These are phyloP conservation scores for Inga oerstediana DNA, from an alignment of 306 rosid genomes.

Conservation along the genomic window DNA sequence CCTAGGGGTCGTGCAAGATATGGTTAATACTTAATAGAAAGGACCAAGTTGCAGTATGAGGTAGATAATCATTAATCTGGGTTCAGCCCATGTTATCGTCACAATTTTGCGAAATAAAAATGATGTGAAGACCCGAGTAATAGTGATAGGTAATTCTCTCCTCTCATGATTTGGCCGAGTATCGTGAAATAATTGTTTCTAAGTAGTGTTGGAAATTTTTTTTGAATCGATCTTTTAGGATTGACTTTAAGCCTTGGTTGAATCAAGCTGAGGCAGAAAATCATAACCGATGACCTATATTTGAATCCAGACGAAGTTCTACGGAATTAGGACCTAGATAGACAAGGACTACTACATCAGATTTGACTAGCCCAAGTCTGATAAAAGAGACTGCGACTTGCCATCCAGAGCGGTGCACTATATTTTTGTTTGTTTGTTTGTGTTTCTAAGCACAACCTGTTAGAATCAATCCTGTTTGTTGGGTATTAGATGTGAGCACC, in stretches of 20 bases:
- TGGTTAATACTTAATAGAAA: neutral
- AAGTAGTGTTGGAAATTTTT: too few relatives aligned
- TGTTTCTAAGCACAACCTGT: too few relatives aligned
- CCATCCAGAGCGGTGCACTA: neutral
- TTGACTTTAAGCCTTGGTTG: too few relatives aligned
- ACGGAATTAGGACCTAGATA: neutral
- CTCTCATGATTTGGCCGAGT: neutral
- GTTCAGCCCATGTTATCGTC: neutral
- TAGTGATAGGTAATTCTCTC: neutral
- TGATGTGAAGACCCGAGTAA: neutral
- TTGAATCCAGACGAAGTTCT: neutral
- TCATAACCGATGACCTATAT: too few relatives aligned
- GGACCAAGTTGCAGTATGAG: neutral
- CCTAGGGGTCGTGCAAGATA: neutral
- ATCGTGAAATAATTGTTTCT: too few relatives aligned
- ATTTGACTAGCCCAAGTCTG: neutral
- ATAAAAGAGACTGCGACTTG: neutral
- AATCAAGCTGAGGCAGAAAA: too few relatives aligned
- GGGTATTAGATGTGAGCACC: rapidly evolving
- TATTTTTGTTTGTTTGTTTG: too few relatives aligned
- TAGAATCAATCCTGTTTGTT: too few relatives aligned
- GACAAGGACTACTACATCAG: neutral
- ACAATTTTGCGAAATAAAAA: neutral
- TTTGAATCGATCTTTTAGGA: too few relatives aligned
- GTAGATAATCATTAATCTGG: neutral